Conservation (phyloP, 768 basidiomycete genomes). For the Auriscalpium orientale region DNA sequence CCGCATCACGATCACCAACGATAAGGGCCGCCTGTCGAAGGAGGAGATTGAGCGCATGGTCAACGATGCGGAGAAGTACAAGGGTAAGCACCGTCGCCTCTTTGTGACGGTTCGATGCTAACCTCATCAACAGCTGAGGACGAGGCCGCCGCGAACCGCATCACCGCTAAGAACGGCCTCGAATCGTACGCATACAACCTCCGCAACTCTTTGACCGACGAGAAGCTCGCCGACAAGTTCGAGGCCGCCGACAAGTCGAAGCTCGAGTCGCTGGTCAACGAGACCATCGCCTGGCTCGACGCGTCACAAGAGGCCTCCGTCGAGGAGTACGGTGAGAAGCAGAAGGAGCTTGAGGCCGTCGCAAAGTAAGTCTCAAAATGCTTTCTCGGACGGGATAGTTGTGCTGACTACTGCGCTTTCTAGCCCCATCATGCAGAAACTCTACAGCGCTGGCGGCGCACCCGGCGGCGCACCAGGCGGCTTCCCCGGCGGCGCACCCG, state of each 20-base stretch:
- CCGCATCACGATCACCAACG: slow-evolving; percentile 91
- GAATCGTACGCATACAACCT: slow-evolving; percentile 96
- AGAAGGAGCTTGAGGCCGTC: slow-evolving; percentile 85
- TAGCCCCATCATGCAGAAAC: slow-evolving; percentile 56
- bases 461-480: slow-evolving; percentile 61
- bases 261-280: slow-evolving; percentile 74
- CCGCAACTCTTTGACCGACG: slow-evolving; percentile 79
- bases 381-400: not conserved
- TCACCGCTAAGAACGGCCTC: slow-evolving; percentile 82
- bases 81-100: slow-evolving; percentile 37
- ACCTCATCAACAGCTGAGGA: slow-evolving; percentile 56
- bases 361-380: slow-evolving; percentile 42
- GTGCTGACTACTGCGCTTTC: not conserved
- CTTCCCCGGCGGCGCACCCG: slow-evolving; percentile 44
- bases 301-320: slow-evolving; percentile 82
- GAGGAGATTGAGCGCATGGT: slow-evolving; percentile 99
- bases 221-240: slow-evolving; percentile 83
- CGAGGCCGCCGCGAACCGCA: slow-evolving; percentile 77
- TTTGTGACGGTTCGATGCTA: not conserved
- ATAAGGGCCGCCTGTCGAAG: slow-evolving; percentile 94
- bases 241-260: slow-evolving; percentile 80
- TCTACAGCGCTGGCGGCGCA: slow-evolving; percentile 46
- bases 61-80: slow-evolving; percentile 88
- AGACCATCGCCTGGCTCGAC: slow-evolving; percentile 83
- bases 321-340: slow-evolving; percentile 88